Conservation (phyloP, 148 eudicot species). For the Vaccinium corymbosum region DNA sequence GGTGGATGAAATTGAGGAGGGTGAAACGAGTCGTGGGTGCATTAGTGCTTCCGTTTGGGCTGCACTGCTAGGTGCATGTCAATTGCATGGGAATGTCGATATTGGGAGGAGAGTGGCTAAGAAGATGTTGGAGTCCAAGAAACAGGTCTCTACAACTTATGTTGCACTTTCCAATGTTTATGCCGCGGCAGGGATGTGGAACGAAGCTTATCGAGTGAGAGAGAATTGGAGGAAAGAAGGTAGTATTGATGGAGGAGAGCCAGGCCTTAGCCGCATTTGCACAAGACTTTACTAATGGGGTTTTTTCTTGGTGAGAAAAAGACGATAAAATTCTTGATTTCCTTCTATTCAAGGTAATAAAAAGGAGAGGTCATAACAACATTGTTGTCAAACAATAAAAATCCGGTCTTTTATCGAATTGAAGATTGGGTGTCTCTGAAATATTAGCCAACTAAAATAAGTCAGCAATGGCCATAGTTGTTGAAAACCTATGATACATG, state of each 20-base stretch:
- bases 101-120: conserved; percentile 25
- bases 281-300: not conserved
- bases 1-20: conserved; percentile 27
- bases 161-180: conserved; percentile 36
- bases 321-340: not conserved
- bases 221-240: conserved; percentile 23
- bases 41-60: conserved; percentile 21
- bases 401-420: not conserved
- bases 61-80: conserved; percentile 33
- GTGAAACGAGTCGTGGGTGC: not conserved
- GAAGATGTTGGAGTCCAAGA: conserved; percentile 18
- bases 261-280: conserved; percentile 23
- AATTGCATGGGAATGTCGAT: conserved; percentile 30
- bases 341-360: not conserved
- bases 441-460: not conserved
- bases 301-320: not conserved
- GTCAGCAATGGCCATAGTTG: not conserved
- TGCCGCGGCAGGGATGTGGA: conserved; percentile 36
- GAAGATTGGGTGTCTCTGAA: not conserved
- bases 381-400: not conserved
- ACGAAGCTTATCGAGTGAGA: conserved; percentile 25
- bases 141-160: conserved; percentile 18
- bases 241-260: conserved; percentile 15
- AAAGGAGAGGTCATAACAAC: not conserved
- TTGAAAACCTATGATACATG: too few species aligned